Evolutionary conservation across 169 alveolate genomes (phyloP).

Genomic region (Plasmodium blacklocki): DNA sequence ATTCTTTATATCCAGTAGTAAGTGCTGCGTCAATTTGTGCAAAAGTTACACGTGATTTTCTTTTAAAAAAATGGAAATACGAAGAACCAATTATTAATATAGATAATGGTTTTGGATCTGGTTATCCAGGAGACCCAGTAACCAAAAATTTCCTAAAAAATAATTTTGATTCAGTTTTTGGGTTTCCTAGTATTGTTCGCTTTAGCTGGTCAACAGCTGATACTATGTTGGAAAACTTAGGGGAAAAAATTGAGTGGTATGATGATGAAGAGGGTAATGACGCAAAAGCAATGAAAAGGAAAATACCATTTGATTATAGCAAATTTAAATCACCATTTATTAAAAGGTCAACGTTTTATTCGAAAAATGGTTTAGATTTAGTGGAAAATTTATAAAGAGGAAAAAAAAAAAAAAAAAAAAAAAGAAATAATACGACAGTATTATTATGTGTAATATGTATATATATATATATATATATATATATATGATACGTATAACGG

Average conservation of each 20-base stretch:
- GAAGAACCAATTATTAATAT: conserved; percentile 74
- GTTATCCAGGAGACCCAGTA: conserved; percentile 94
- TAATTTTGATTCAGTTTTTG: conserved; percentile 93
- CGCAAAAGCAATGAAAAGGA: conserved; percentile 60
- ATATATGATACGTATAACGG: background rate
- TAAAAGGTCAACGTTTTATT: conserved; percentile 41
- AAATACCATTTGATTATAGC: conserved; percentile 72
- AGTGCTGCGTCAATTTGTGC: conserved; percentile 99
- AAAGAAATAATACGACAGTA: background rate
- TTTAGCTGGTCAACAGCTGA: conserved; percentile 92
- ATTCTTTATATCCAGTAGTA: conserved; percentile 94
- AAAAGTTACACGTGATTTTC: conserved; percentile 95
- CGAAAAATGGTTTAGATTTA: conserved; percentile 66
- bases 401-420: background rate
- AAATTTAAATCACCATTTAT: conserved; percentile 43
- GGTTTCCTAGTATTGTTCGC: conserved; percentile 93
- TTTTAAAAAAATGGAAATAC: conserved; percentile 82
- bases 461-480: background rate
- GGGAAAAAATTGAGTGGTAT: conserved; percentile 87
- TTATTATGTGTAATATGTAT: background rate
- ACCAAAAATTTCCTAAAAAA: conserved; percentile 92
- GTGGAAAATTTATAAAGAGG: conserved; percentile 28
- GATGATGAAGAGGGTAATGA: conserved; percentile 78
- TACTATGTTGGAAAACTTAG: conserved; percentile 84
- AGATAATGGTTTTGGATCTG: conserved; percentile 89